Conservation (phyloP, 2,329 filamentous ascomycete species). For the Raffaelea ambrosiae region DNA sequence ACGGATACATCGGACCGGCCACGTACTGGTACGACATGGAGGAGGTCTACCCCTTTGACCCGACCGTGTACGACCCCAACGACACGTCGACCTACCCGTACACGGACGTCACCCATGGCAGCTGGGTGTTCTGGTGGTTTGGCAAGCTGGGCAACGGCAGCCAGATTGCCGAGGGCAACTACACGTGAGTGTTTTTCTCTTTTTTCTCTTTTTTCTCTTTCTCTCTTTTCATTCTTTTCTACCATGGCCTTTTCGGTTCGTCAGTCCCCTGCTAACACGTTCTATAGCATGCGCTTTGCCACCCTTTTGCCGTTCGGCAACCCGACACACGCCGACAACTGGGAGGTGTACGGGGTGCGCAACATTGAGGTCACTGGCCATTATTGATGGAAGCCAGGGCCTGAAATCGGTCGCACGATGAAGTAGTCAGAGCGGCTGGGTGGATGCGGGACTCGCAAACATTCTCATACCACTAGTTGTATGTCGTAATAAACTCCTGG, state of each 20-base stretch:
- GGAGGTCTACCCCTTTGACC: not conserved
- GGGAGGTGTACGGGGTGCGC: not conserved
- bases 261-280: not conserved
- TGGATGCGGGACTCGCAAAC: too few relatives aligned
- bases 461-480: too few relatives aligned
- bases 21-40: slow-evolving; percentile 5
- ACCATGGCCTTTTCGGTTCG: not conserved
- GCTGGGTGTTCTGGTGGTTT: slow-evolving; percentile 14
- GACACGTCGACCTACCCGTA: slow-evolving; percentile 11
- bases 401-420: too few relatives aligned
- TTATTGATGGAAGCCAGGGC: not conserved
- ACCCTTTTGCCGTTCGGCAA: not conserved
- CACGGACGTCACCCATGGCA: slow-evolving; percentile 12
- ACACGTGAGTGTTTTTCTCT: slow-evolving; percentile 11
- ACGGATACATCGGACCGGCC: slow-evolving; percentile 15
- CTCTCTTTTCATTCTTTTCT: not conserved
- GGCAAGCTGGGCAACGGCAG: slow-evolving; percentile 18
- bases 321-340: not conserved
- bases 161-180: slow-evolving; percentile 22
- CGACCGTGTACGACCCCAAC: not conserved
- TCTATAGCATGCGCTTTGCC: not conserved
- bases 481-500: too few relatives aligned
- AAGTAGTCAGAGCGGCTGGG: too few relatives aligned
- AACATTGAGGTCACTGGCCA: not conserved
- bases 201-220: not conserved